Evolutionary conservation across 2,329 filamentous ascomycete species (phyloP).

Genomic region (Talaromyces pinophilus): DNA sequence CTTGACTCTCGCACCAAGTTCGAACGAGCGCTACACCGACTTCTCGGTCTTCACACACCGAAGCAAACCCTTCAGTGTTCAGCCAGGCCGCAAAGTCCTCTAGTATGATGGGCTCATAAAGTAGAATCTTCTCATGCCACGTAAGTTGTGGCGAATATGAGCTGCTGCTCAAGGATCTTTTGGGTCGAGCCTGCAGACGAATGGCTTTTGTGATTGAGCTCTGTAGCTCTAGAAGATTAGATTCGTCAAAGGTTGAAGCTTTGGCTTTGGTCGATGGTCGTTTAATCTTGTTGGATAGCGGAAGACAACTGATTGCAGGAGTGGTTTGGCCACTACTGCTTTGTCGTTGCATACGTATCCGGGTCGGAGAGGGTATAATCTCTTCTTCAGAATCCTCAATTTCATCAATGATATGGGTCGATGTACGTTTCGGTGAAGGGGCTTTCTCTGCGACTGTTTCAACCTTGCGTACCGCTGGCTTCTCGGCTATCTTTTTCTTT

Average conservation of each 20-base stretch:
- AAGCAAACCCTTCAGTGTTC: conserved; percentile 68
- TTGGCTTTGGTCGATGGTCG: conserved; percentile 20
- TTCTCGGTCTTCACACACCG: conserved; percentile 66
- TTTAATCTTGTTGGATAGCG: conserved; percentile 2
- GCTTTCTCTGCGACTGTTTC: conserved; percentile 1
- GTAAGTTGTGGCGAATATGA: conserved; percentile 47
- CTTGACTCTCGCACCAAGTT: conserved; percentile 85
- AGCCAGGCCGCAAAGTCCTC: conserved; percentile 85
- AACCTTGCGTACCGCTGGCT: not conserved
- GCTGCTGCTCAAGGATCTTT: conserved; percentile 39
- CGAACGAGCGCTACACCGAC: conserved; percentile 68
- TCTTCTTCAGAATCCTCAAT: conserved; percentile 44
- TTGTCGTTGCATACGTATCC: conserved; percentile 26
- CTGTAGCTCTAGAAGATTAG: conserved; percentile 44
- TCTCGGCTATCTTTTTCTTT: not conserved
- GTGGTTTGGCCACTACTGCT: conserved; percentile 7
- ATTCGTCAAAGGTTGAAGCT: conserved; percentile 1
- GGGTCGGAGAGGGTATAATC: conserved; percentile 33
- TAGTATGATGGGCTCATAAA: conserved; percentile 87
- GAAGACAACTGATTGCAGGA: conserved; percentile 8
- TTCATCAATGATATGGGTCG: conserved; percentile 35
- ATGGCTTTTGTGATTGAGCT: conserved; percentile 53
- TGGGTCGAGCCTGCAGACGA: conserved; percentile 41
- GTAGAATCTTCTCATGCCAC: conserved; percentile 90
- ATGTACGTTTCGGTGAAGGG: conserved; percentile 20